Percentiles rank a stretch among this genome's conserved stretches.
Conservation (phyloP, 2,329 filamentous ascomycete genomes). For the Orbilia quercus region DNA sequence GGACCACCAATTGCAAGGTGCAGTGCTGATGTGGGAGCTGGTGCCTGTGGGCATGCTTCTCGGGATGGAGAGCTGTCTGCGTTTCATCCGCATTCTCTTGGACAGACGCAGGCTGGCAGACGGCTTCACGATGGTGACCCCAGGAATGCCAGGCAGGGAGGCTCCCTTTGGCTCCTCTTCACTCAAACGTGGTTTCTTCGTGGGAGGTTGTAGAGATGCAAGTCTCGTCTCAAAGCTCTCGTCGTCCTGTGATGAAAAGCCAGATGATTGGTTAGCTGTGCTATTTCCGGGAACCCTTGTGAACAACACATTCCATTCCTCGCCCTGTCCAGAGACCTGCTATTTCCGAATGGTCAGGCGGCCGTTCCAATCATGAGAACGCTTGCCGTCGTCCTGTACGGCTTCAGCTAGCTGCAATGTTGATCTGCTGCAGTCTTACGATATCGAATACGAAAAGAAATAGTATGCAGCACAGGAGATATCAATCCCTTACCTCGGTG, state of each 20-base stretch:
- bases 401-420: slow-evolving; percentile 28
- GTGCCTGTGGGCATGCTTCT: slow-evolving; percentile 43
- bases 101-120: slow-evolving; percentile 52
- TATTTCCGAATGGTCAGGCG: slow-evolving; percentile 19
- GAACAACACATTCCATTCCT: slow-evolving; percentile 50
- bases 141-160: slow-evolving; percentile 8
- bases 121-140: slow-evolving; percentile 52
- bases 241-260: slow-evolving; percentile 41
- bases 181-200: slow-evolving; percentile 46
- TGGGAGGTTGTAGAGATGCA: slow-evolving; percentile 54
- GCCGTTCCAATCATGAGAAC: slow-evolving; percentile 39
- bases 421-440: slow-evolving; percentile 12
- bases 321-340: neutral
- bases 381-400: slow-evolving; percentile 7
- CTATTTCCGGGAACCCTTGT: slow-evolving; percentile 47
- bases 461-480: slow-evolving; percentile 20
- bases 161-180: slow-evolving; percentile 33
- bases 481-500: slow-evolving; percentile 55
- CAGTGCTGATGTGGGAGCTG: slow-evolving; percentile 4
- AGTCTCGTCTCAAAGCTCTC: slow-evolving; percentile 57
- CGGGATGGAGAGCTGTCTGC: slow-evolving; percentile 50
- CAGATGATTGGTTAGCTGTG: slow-evolving; percentile 44
- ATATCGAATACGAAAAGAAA: slow-evolving; percentile 25
- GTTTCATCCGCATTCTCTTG: slow-evolving; percentile 55
- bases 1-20: slow-evolving; percentile 40